phyloP scores from a whole-genome alignment of 163 green algal genomes.

The Trebouxiophyceae sp. region DNA sequence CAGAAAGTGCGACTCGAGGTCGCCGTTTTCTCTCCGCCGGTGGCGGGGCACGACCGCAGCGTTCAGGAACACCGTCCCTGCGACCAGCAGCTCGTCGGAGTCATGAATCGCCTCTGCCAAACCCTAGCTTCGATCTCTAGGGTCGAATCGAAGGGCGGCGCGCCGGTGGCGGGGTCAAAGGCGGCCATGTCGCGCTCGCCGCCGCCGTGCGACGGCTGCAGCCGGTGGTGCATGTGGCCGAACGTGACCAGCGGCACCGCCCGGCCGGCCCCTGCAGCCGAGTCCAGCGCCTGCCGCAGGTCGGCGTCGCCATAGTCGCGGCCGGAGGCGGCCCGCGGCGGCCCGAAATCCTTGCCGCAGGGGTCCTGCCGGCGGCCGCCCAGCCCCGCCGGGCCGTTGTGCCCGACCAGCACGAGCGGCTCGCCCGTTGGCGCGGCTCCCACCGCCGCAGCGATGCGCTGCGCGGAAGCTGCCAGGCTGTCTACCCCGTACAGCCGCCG shows the following conservation, averaged over 20 bases:
- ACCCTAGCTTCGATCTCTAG: too few relatives aligned
- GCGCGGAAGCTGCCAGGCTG: conserved; percentile 22
- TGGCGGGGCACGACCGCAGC: conserved; percentile 51
- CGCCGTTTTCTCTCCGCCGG: not conserved
- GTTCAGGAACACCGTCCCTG: conserved; percentile 52
- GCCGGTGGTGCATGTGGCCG: conserved; percentile 71
- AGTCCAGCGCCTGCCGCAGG: conserved; percentile 36
- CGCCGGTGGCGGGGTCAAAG: conserved; percentile 23
- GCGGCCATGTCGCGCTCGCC: conserved; percentile 38
- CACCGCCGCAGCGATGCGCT: conserved; percentile 23
- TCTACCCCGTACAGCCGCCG: conserved; percentile 30
- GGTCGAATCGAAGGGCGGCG: not conserved
- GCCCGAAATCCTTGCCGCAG: conserved; percentile 51
- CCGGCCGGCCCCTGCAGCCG: conserved; percentile 11
- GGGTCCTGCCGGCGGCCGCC: conserved; percentile 31
- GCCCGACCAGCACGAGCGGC: conserved; percentile 44
- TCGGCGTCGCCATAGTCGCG: conserved; percentile 61
- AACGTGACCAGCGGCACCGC: conserved; percentile 45
- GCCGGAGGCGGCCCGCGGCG: not conserved
- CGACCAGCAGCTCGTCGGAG: too few relatives aligned
- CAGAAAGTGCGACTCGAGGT: not conserved
- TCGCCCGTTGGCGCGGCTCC: not conserved
- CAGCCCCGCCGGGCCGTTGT: conserved; percentile 63
- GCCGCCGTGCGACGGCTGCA: not conserved
- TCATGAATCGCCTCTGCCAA: too few relatives aligned